A percentile compares a stretch with the other conserved stretches of the same genome.
These are phyloP conservation scores for Hygrocybe coccinea DNA, from an alignment of 768 basidiomycete genomes.

Conservation along the genomic window DNA sequence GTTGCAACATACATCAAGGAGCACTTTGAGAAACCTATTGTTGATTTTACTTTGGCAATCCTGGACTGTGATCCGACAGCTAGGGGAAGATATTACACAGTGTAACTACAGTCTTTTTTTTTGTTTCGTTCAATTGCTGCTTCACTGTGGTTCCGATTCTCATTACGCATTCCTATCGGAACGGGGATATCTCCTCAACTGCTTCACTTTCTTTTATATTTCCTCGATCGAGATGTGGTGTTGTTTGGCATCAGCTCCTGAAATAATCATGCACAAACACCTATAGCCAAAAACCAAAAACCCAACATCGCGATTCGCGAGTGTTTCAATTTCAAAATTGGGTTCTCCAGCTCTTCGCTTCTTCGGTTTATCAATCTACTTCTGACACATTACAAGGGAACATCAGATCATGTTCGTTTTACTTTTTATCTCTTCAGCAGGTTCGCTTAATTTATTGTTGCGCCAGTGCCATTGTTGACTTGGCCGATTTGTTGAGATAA, in stretches of 20 bases:
- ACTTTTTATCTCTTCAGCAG: neutral
- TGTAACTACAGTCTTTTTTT: too few relatives aligned
- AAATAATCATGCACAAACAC: neutral
- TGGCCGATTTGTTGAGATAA: neutral
- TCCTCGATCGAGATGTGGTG: too few relatives aligned
- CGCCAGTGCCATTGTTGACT: neutral
- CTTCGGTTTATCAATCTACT: neutral
- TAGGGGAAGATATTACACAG: neutral
- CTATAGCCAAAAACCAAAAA: too few relatives aligned
- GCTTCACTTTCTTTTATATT: too few relatives aligned
- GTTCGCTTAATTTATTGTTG: too few relatives aligned
- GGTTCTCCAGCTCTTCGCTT: neutral
- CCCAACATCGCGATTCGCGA: too few relatives aligned
- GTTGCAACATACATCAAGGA: neutral
- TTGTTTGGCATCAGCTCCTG: neutral
- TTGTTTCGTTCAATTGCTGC: too few relatives aligned
- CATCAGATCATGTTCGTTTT: neutral
- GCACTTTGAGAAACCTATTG: neutral
- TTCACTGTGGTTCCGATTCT: too few relatives aligned
- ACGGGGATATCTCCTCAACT: too few relatives aligned
- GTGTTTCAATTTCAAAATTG: too few relatives aligned
- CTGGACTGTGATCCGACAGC: neutral
- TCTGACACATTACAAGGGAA: neutral
- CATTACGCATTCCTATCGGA: too few relatives aligned
- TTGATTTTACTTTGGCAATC: neutral